Evolutionary conservation across 2,329 filamentous ascomycete species (phyloP), one percentile per base, ranked within the genome.

Genomic region (Xylaria sp.): DNA sequence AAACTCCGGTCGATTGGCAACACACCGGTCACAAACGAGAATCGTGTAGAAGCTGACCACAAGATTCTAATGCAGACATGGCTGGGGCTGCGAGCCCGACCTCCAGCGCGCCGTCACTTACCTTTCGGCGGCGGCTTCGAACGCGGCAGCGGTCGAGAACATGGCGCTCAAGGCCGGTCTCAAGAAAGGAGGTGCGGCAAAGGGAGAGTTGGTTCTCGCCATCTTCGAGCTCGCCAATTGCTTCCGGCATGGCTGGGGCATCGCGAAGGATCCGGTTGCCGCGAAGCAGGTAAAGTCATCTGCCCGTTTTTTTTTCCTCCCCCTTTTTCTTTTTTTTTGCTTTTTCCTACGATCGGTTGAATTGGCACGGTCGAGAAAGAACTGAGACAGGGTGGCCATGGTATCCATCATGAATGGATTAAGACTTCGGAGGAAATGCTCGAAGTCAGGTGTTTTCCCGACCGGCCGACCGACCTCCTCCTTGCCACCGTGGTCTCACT

Each of bases 211-310:
- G 56, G 90, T 97, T 16, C 85, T 99, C 62, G 93, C 94, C 62
- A 97, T 99, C 65, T 97, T 94, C 70, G 94, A 99, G 79, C 79
- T 99, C 69, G 91, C 88, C 58, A 94, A 94, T 75, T 93, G 85
- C 76, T 97, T 97, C 79, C 87, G 94, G 62, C 86, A 97, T 74
- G 94, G 92, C 57, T 97, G 93, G 93, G 94, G 94, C 53, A 88
- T 96, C 54, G 81, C 85, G 63, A 90, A 90, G 71, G 94, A 99
- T 73, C 83, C 92, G 42, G 81, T 91, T 55, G 94, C 94, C 52
- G 94, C 94, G 54, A 86, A 87, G 73, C 83, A 86, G 78, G 84
- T 86, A 68, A 69, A 80, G 37, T 13, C 37, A 13, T 42, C 37
- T 13, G 37, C 37, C 37, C 37, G 35, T 37, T 37, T 37, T 6